Evolutionary conservation across 148 eudicot genomes (phyloP).

Genomic region (Rhododendron mucronatum): DNA sequence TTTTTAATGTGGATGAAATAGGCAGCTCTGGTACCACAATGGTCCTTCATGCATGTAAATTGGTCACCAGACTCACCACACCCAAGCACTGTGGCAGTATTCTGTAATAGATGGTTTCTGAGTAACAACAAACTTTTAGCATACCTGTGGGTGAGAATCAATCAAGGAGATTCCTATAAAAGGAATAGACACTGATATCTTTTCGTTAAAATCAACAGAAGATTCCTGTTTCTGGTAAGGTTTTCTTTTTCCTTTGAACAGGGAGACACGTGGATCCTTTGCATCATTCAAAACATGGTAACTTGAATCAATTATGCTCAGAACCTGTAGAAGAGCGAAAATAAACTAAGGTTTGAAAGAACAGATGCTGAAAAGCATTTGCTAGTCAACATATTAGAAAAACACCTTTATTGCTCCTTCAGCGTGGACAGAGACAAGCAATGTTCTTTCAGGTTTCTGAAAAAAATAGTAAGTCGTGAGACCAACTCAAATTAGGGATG

Average conservation of each 20-base stretch:
- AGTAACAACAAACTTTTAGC: background rate
- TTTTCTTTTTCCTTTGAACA: conserved; percentile 37
- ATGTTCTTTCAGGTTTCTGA: conserved; percentile 77
- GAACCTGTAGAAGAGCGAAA: conserved; percentile 49
- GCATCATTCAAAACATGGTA: conserved; percentile 60
- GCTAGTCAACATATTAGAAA: background rate
- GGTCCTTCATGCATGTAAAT: background rate
- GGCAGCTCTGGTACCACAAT: background rate
- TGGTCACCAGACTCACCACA: background rate
- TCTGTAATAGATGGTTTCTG: background rate
- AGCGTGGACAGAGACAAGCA: conserved; percentile 77
- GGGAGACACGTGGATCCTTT: conserved; percentile 36
- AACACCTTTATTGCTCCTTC: conserved; percentile 93
- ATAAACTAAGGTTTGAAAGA: background rate
- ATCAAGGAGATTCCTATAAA: conserved; percentile 86
- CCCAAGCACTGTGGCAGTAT: background rate
- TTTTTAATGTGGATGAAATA: background rate
- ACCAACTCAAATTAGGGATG: background rate
- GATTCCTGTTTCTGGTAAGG: conserved; percentile 31
- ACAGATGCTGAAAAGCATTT: background rate
- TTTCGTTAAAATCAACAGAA: conserved; percentile 53
- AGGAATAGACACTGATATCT: conserved; percentile 54
- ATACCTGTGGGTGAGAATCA: conserved; percentile 79
- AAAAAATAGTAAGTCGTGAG: conserved; percentile 12
- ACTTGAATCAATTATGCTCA: conserved; percentile 78